Evolutionary conservation across 208 protist species (phyloP).

Genomic region (Leishmania guyanensis): DNA sequence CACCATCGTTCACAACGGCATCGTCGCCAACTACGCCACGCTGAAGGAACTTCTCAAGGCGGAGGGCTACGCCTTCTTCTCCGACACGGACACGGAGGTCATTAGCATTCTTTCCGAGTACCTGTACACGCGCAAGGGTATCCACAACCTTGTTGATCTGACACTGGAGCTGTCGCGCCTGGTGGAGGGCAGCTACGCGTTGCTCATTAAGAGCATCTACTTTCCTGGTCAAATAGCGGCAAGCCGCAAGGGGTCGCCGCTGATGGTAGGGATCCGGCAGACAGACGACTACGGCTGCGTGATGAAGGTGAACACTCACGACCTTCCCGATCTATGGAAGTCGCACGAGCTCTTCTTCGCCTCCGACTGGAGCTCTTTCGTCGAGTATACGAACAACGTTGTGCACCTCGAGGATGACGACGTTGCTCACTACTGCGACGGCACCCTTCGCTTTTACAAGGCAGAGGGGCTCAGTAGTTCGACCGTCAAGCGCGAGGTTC

Average conservation of each 20-base stretch:
- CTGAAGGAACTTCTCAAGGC: constrained; percentile 73
- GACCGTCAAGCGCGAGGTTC: constrained; percentile 46
- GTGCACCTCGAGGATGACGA: constrained; percentile 96
- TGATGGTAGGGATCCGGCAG: constrained; percentile 89
- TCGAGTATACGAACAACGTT: constrained; percentile 91
- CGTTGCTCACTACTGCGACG: constrained; percentile 76
- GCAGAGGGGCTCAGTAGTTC: constrained; percentile 13
- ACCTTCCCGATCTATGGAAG: constrained; percentile 20
- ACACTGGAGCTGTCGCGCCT: constrained; percentile 49
- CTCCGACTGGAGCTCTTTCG: constrained; percentile 95
- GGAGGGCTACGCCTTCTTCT: constrained; percentile 84
- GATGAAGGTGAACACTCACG: constrained; percentile 20
- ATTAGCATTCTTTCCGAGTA: constrained; percentile 92
- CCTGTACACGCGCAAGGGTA: constrained; percentile 61
- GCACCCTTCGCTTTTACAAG: constrained; percentile 62
- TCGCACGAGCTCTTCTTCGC: constrained; percentile 91
- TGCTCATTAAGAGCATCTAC: constrained; percentile 87
- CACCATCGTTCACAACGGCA: constrained; percentile 95
- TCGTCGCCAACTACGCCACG: constrained; percentile 94
- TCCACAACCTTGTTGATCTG: constrained; percentile 59
- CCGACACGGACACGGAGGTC: constrained; percentile 96
- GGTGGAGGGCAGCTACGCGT: constrained; percentile 90
- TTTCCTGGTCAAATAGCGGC: constrained; percentile 93
- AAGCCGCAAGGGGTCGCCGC: constrained; percentile 87
- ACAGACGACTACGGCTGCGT: constrained; percentile 16